Base-by-base conservation (phyloP, 108 stramenopile genomes). In the Cylindrotheca fusiformis region DNA sequence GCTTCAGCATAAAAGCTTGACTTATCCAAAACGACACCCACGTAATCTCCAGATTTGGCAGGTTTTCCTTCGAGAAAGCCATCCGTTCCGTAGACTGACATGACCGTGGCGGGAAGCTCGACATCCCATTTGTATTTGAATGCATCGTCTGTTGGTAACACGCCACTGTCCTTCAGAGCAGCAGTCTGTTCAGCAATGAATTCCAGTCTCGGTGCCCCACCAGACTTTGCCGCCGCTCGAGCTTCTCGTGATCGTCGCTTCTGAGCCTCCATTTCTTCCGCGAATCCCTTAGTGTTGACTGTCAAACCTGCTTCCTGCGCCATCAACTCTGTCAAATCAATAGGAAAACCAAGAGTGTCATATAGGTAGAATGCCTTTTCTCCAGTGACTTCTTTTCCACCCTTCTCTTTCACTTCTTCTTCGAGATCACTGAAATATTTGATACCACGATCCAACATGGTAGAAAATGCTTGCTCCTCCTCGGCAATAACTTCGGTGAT, bases 271-370 rank as follows among this genome's bases (percentile, higher is more conserved):
- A 99, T 95, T 52, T 79, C 85, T 12, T 67, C 52, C 18, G 86
- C 67, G 68, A 97, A 99, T 30, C 97, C 96, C 19, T 82, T 69
- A 59, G 65, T 79, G 56, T 99, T 97, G 0, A 99, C 78, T 18
- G 60, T 77, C 63, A 97, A 77, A 5, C 96, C 96, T 29, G 87
- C 82, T 74, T 99, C 97, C 67, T 90, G 88, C 0, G 99, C 99
- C 99, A 99, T 98, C 31, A 96, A 86, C 70, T 94, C 84, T 1
- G 97, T 98, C 72, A 99, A 84, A 61, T 99, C 99, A 48, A 97
- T 61, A 0, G 99, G 99, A 67, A 99, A 99, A 48, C 99, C 99
- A 65, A 98, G 86, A 2, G 97, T 93, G 52, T 95, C 87, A 68
- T 98, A 99, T 36, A 99, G 69, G 64, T 90, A 91, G 81, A 95